Evolutionary conservation across 257 asterid genomes (phyloP).

Genomic region (Cordia subcordata): DNA sequence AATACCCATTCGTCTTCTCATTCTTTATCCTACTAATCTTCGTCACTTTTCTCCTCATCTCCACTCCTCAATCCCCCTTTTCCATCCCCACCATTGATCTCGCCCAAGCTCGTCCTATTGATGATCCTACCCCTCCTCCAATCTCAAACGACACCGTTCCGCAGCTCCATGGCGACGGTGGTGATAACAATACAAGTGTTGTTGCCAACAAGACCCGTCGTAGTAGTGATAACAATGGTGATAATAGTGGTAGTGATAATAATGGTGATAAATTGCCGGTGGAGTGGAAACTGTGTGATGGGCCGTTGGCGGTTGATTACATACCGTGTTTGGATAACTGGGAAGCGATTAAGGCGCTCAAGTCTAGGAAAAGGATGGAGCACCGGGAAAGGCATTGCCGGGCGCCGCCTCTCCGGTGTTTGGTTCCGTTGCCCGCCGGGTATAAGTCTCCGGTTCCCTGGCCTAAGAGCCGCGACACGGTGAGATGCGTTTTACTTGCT

Average conservation of each 20-base stretch:
- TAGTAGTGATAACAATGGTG: not conserved
- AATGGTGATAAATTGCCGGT: constrained; percentile 3
- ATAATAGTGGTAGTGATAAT: constrained; percentile 12
- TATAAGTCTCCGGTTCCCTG: constrained; percentile 75
- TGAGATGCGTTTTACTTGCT: constrained; percentile 63
- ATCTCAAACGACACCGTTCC: constrained; percentile 8
- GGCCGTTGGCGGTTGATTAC: constrained; percentile 47
- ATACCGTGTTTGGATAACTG: constrained; percentile 89
- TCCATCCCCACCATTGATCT: constrained; percentile 36
- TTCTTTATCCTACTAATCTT: constrained; percentile 54
- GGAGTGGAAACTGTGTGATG: constrained; percentile 63
- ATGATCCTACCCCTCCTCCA: not conserved
- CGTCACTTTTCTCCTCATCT: constrained; percentile 58
- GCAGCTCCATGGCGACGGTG: not conserved
- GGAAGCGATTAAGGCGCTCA: constrained; percentile 54
- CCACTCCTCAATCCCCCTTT: constrained; percentile 54
- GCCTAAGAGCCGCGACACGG: constrained; percentile 99
- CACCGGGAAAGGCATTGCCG: constrained; percentile 98
- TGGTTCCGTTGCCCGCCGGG: constrained; percentile 72
- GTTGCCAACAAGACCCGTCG: constrained; percentile 2
- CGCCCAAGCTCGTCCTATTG: constrained; percentile 3
- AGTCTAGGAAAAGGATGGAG: constrained; percentile 68
- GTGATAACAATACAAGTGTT: not conserved
- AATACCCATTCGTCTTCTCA: constrained; percentile 65
- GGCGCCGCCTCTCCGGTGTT: constrained; percentile 53